Base-by-base conservation (phyloP, 1,284 basidiomycete species). In the Flammula alnicola region DNA sequence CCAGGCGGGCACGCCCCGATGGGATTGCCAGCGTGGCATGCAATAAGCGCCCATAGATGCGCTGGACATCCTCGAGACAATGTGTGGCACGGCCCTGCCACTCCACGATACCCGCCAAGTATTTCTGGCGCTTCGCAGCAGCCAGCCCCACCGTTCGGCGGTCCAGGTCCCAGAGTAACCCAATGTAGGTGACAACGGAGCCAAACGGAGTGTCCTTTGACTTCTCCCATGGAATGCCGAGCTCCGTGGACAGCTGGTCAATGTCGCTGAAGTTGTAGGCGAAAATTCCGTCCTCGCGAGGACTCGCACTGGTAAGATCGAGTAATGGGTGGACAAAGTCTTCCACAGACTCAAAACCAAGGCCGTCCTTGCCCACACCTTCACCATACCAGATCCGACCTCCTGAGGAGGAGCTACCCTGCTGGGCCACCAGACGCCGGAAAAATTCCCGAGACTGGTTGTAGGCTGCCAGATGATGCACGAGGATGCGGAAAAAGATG, bases 211-310 rank as follows among this genome's bases (percentile, higher is more conserved):
- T 45, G 32, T 64, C 60, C 48, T 73, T 72, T 0, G 46, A 31
- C 1, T 2, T 8, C 25, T 69, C 60, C 67, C 67, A 72, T 0
- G 62, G 65, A 5, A 69, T 65, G 0, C 70, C 70, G 5, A 73
- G 58, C 0, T 30, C 0, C 0, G 10, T 2, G 0, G 64, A 68
- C 0, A 71, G 17, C 1, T 8, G 5, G 37, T 72, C 56, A 12
- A 75, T 59, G 32, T 70, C 63, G 0, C 17, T 32, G 7, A 67
- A 42, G 38, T 36, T 43, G 47, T 69, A 73, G 1, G 63, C 49
- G 44, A 52, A 70, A 0, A 16, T 3, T 0, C 7, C 7, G n/a
- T 65, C 62, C 6, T 52, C n/a, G n/a, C n/a, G n/a, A n/a, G n/a
- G n/a, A n/a, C 41, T 0, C 25, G n/a, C 0, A 54, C 48, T 0